Evolutionary conservation across 2,329 filamentous ascomycete species (phyloP).

Genomic region (Fusarium nygamai): DNA sequence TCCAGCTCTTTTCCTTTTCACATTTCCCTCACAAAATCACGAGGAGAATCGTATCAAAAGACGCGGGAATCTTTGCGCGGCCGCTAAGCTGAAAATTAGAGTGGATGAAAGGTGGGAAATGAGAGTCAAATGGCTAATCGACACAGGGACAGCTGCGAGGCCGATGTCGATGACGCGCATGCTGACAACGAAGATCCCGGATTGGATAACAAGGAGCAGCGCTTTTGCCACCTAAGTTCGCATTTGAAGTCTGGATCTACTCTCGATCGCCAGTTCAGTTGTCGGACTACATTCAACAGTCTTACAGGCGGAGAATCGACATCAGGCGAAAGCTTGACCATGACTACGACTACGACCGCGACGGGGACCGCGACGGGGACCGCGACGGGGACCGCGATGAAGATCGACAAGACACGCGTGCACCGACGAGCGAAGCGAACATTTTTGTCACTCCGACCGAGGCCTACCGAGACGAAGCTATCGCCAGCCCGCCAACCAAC

Average conservation of each 20-base stretch:
- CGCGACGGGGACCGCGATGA: background rate
- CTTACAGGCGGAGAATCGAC: background rate
- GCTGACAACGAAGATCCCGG: background rate
- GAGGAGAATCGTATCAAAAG: background rate
- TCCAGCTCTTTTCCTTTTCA: background rate
- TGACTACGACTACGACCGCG: background rate
- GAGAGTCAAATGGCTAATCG: background rate
- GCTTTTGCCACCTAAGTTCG: background rate
- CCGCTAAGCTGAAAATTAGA: background rate
- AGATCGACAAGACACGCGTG: background rate
- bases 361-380: no score
- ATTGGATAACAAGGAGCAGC: background rate
- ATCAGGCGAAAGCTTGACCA: background rate
- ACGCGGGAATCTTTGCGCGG: background rate
- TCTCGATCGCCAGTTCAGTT: background rate
- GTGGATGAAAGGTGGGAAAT: background rate
- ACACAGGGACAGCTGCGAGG: background rate
- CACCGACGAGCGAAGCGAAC: background rate
- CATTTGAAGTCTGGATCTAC: background rate
- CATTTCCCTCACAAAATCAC: background rate
- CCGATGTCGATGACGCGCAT: background rate
- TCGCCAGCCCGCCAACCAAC: background rate
- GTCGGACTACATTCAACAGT: background rate
- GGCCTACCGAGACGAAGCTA: background rate
- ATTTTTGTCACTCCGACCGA: background rate